Percentiles rank a stretch among this genome's conserved stretches.
phyloP scores from a whole-genome alignment of 129 eudicot genomes.

The Flaveria ramosissima region DNA sequence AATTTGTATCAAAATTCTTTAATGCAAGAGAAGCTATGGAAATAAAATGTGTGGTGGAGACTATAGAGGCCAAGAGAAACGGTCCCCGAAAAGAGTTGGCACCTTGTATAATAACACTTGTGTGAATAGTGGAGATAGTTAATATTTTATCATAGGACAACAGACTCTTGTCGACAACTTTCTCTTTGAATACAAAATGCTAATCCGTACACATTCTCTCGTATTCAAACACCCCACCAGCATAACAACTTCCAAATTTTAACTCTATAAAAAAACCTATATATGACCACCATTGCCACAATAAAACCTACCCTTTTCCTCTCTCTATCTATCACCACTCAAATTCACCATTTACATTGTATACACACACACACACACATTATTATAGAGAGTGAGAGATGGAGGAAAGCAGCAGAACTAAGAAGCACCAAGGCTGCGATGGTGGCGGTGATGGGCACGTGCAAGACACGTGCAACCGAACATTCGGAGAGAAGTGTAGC shows the following conservation, averaged over 20 bases:
- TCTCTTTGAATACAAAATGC: constrained; percentile 26
- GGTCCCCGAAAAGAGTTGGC: constrained; percentile 30
- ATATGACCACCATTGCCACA: constrained; percentile 28
- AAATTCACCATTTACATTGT: background rate
- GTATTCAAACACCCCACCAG: constrained; percentile 15
- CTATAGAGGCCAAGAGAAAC: background rate
- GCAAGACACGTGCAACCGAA: constrained; percentile 38
- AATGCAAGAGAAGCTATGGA: background rate
- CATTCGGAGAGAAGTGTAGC: constrained; percentile 65
- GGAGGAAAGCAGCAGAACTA: constrained; percentile 30
- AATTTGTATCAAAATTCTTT: too few species aligned
- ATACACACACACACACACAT: background rate
- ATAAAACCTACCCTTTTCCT: background rate
- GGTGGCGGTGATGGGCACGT: constrained; percentile 10
- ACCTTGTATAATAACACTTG: background rate
- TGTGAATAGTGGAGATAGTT: constrained; percentile 4
- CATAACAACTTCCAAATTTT: constrained; percentile 10
- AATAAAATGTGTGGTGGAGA: background rate
- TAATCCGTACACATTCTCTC: constrained; percentile 32
- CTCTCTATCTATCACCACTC: constrained; percentile 18
- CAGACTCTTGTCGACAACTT: constrained; percentile 33
- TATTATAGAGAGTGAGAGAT: constrained; percentile 4
- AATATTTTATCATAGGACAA: constrained; percentile 24
- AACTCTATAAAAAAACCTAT: constrained; percentile 23
- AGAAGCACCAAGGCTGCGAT: constrained; percentile 5